A percentile compares a stretch with the other conserved stretches of the same genome.
Conservation (phyloP, 1,284 basidiomycete genomes). For the Rhodotorula sp. region DNA sequence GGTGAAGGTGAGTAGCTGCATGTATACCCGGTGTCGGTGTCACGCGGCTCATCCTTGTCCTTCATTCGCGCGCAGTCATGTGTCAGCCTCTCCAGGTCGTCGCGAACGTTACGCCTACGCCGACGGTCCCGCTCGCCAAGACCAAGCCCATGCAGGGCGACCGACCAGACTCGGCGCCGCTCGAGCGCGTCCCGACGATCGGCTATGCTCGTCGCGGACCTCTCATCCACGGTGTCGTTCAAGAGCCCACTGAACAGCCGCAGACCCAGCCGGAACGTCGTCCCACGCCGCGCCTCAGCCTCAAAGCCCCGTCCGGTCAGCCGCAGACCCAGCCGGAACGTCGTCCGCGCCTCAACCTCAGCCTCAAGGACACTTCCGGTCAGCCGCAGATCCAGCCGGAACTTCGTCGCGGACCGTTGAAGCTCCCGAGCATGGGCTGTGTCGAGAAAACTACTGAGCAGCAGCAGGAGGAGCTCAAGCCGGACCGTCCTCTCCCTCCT, state of each 20-base stretch:
- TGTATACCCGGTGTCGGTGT: neutral
- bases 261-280: neutral
- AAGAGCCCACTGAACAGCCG: no score
- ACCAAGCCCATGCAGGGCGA: neutral
- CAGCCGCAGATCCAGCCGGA: no score
- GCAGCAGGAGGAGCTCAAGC: neutral
- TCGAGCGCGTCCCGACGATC: neutral
- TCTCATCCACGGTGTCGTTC: neutral
- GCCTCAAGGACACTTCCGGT: no score
- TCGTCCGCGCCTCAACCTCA: no score
- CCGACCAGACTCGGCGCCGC: neutral
- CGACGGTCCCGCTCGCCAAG: neutral
- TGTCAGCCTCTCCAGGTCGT: constrained; percentile 10
- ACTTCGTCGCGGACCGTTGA: no score
- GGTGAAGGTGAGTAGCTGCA: neutral
- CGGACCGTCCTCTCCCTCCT: neutral
- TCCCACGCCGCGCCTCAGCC: neutral
- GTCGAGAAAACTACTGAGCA: neutral
- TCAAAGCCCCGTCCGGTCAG: no score
- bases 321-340: no score
- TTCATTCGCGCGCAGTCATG: neutral
- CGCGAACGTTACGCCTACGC: neutral
- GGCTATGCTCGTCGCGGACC: neutral
- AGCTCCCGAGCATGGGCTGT: no score
- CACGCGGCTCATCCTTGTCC: no score